Base-by-base conservation (phyloP, 2,329 filamentous ascomycete species). In the Fusarium succisae region DNA sequence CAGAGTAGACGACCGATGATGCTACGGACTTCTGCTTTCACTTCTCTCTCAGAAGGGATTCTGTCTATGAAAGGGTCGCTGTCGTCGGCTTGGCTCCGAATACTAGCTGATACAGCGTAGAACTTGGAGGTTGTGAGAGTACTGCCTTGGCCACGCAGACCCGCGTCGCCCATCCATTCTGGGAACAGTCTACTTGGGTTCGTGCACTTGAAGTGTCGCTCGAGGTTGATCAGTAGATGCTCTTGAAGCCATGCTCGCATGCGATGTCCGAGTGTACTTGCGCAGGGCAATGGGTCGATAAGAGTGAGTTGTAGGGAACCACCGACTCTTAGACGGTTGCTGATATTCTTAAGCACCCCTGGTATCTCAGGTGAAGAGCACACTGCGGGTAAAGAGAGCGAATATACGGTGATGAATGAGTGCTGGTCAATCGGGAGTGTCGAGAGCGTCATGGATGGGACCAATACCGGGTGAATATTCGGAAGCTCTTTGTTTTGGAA, bases 211-310 rank as follows among this genome's bases (percentile, higher is more conserved):
- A 89, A 91, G 22, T 87, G 83, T 28, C 84, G 84, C 76, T 91
- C 88, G 1, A 93, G 81, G 64, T 91, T 91, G 12, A 88, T 79
- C 5, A 91, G 79, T 1, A 93, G 83, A 58, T 92, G 84, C 8
- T 88, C 84, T 48, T 92, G 89, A 6, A 93, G 82, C 91, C 91
- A 93, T 2, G 83, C 79, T 41, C 87, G 84, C 77, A 93, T 82
- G 4, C 83, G 82, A 0, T 89, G 89, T 0, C 91, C 92, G 30
- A 90, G 83, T 0, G 87, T 90, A 4, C 84, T 81, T 8, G 87
- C 82, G 2, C 87, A 83, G 0, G 92, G 92, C 13, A 88, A 82
- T 1, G 91, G 90, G 65, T 93, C 90, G 71, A 93, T 88, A 24
- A 93, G 81, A 0, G 87, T 87, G 22, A 93, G 80, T 66, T 91